These are phyloP conservation scores for Botryobasidium botryosum DNA, from an alignment of 768 basidiomycete species.

Conservation along the genomic window DNA sequence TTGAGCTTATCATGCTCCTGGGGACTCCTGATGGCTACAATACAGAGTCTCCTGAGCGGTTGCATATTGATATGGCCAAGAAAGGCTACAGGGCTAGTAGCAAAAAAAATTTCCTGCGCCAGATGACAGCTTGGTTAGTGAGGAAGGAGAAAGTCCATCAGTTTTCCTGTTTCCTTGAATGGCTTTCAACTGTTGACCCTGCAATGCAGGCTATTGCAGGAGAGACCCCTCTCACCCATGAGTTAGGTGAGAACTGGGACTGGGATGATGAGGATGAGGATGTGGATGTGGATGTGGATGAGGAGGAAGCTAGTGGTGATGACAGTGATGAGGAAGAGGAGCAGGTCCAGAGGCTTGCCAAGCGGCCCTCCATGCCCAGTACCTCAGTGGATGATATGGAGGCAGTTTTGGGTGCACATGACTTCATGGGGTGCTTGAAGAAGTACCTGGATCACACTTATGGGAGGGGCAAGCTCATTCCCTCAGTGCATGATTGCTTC, in stretches of 20 bases:
- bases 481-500: slow-evolving; percentile 2
- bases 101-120: slow-evolving; percentile 21
- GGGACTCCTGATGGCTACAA: slow-evolving; percentile 23
- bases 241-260: not conserved
- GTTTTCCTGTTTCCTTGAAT: slow-evolving; percentile 18
- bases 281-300: not conserved
- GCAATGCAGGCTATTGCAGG: no score
- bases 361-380: not conserved
- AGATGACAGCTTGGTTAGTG: slow-evolving; percentile 27
- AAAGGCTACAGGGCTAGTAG: slow-evolving; percentile 20
- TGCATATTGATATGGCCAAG: no score
- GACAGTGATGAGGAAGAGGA: not conserved
- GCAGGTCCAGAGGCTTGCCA: not conserved
- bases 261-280: no score
- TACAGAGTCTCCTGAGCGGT: slow-evolving; percentile 23
- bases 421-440: not conserved
- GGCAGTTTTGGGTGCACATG: not conserved
- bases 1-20: slow-evolving; percentile 15
- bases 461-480: not conserved
- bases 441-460: not conserved
- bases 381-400: not conserved
- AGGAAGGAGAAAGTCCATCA: slow-evolving; percentile 21
- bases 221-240: no score
- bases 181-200: slow-evolving; percentile 7
- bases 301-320: not conserved